These are phyloP conservation scores for Cystobasidium onofrii DNA, from an alignment of 768 basidiomycete genomes.

Conservation along the genomic window DNA sequence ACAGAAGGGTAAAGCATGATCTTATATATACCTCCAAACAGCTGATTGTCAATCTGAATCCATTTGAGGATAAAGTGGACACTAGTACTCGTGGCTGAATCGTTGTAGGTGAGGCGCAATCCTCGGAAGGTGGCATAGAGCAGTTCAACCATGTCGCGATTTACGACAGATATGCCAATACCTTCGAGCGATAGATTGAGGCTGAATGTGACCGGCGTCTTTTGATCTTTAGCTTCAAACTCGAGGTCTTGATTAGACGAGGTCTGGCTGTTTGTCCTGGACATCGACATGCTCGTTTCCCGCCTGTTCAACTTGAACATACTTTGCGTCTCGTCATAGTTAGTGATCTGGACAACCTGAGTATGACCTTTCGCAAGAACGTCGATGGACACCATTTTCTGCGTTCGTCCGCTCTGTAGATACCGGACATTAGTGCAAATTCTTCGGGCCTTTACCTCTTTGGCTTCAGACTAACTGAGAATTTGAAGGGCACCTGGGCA, in stretches of 20 bases:
- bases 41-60: conserved; percentile 92
- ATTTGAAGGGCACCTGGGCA: conserved; percentile 77
- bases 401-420: conserved; percentile 50
- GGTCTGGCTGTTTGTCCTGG: conserved; percentile 14
- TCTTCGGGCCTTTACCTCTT: no score
- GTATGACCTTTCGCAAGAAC: conserved; percentile 78
- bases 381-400: conserved; percentile 67
- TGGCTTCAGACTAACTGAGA: conserved; percentile 63
- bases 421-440: no score
- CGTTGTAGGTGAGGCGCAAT: conserved; percentile 74
- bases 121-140: conserved; percentile 72
- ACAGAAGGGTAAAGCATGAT: conserved; percentile 92
- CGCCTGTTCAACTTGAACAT: conserved; percentile 58
- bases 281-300: conserved; percentile 32
- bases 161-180: conserved; percentile 83
- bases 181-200: conserved; percentile 73
- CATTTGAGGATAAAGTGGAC: conserved; percentile 72
- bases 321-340: conserved; percentile 75
- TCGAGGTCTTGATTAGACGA: conserved; percentile 53
- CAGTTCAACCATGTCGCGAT: conserved; percentile 77
- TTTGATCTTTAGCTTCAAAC: conserved; percentile 48
- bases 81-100: conserved; percentile 68
- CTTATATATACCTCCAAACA: conserved; percentile 90
- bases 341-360: conserved; percentile 76
- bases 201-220: conserved; percentile 58